phyloP scores from a whole-genome alignment of 2,329 filamentous ascomycete species.

The Alternaria tenuissima region DNA sequence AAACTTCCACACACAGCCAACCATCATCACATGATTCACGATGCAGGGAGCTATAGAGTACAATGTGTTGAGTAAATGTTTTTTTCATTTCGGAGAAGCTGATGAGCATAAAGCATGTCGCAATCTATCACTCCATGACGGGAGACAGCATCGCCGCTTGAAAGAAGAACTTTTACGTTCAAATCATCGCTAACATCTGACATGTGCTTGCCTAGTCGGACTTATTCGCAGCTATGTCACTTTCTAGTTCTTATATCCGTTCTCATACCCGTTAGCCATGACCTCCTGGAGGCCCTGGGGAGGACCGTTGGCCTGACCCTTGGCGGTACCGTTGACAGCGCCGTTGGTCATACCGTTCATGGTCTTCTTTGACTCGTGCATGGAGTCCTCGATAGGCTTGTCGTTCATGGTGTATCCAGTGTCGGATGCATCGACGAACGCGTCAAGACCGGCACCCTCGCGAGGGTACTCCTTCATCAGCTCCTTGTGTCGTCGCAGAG shows the following conservation, averaged over 20 bases:
- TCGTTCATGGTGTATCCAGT: slow-evolving; percentile 67
- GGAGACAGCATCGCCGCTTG: slow-evolving; percentile 6
- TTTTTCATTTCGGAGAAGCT: slow-evolving; percentile 12
- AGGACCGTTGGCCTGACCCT: slow-evolving; percentile 30
- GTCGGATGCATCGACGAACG: slow-evolving; percentile 73
- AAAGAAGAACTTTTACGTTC: slow-evolving; percentile 15
- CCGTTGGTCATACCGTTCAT: slow-evolving; percentile 38
- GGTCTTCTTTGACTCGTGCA: slow-evolving; percentile 28
- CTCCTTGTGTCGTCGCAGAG: slow-evolving; percentile 69
- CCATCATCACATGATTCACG: neutral
- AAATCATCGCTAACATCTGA: slow-evolving; percentile 7
- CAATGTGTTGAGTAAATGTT: neutral
- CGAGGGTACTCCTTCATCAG: slow-evolving; percentile 70
- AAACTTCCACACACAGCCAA: too few species aligned
- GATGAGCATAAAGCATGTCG: slow-evolving; percentile 6
- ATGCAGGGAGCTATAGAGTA: neutral
- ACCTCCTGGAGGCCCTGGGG: slow-evolving; percentile 33
- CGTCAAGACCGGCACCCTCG: slow-evolving; percentile 71
- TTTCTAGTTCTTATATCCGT: slow-evolving; percentile 42
- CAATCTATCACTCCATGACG: slow-evolving; percentile 1
- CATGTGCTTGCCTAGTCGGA: slow-evolving; percentile 23
- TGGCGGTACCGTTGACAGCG: slow-evolving; percentile 29
- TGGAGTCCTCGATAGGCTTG: slow-evolving; percentile 47
- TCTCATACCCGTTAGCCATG: slow-evolving; percentile 43
- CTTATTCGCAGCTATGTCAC: slow-evolving; percentile 20